phyloP scores from a whole-genome alignment of 2,329 filamentous ascomycete species.

The Penicillium digitatum region DNA sequence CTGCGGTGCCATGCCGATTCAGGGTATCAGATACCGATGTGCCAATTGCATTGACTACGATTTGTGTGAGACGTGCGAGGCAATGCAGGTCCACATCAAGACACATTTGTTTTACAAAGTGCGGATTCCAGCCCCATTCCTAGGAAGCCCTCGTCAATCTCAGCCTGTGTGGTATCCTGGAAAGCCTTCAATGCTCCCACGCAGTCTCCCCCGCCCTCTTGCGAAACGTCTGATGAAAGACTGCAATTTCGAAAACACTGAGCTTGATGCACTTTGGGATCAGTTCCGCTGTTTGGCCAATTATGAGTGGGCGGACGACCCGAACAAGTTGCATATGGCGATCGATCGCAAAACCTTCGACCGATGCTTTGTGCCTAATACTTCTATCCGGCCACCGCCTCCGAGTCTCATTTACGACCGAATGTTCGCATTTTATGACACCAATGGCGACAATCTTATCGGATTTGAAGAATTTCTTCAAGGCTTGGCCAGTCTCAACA shows the following conservation, averaged over 20 bases:
- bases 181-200: conserved; percentile 68
- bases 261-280: conserved; percentile 91
- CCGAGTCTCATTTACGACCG: conserved; percentile 92
- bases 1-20: conserved; percentile 82
- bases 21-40: conserved; percentile 88
- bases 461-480: conserved; percentile 88
- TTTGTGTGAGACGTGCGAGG: conserved; percentile 88
- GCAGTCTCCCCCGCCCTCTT: conserved; percentile 62
- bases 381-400: conserved; percentile 68
- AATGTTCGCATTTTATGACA: conserved; percentile 96
- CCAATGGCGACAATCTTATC: conserved; percentile 81
- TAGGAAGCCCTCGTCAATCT: conserved; percentile 71
- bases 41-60: conserved; percentile 96
- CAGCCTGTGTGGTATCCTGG: conserved; percentile 85
- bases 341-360: conserved; percentile 94
- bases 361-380: conserved; percentile 80
- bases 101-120: conserved; percentile 98
- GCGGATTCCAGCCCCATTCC: conserved; percentile 78
- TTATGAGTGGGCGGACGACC: conserved; percentile 76
- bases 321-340: conserved; percentile 70
- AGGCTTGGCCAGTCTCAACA: conserved; percentile 65
- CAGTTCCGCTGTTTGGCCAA: conserved; percentile 94
- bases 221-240: conserved; percentile 66
- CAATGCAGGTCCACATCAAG: conserved; percentile 67
- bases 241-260: conserved; percentile 76